A percentile compares a stretch with the other conserved stretches of the same genome.
These are phyloP conservation scores for Darksidea phi DNA, from an alignment of 495 filamentous ascomycete genomes.

Conservation along the genomic window DNA sequence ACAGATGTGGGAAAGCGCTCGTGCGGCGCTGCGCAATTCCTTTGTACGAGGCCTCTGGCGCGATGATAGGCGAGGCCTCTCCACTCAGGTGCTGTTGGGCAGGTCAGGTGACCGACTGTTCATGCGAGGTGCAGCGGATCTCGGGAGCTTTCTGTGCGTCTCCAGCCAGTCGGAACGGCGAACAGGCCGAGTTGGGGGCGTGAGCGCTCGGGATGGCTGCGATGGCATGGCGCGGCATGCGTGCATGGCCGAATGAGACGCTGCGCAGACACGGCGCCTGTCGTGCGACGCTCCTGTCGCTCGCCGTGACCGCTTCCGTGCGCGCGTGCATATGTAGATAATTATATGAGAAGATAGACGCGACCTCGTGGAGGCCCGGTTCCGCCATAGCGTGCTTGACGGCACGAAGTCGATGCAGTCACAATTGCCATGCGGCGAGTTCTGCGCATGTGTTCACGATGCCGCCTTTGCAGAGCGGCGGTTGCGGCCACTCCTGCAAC, in stretches of 20 bases:
- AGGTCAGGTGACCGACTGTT: conserved; percentile 20
- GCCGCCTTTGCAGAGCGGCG: too few species aligned
- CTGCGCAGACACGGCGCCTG: conserved; percentile 1
- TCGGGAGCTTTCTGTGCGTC: conserved; percentile 14
- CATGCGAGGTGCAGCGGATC: conserved; percentile 22
- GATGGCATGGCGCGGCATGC: background rate
- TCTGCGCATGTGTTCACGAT: too few species aligned
- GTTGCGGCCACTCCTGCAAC: too few species aligned
- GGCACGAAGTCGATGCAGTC: too few species aligned
- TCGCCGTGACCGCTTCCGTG: conserved; percentile 10
- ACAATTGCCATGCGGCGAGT: too few species aligned
- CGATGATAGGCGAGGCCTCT: background rate
- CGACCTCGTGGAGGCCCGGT: background rate
- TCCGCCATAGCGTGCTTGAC: background rate
- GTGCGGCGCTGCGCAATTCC: too few species aligned
- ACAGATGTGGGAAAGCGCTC: too few species aligned
- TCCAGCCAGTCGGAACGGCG: conserved; percentile 29
- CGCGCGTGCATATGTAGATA: too few species aligned
- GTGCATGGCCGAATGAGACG: conserved; percentile 3
- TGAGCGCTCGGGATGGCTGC: conserved; percentile 6
- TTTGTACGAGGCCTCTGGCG: background rate
- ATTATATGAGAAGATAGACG: background rate
- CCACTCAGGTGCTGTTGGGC: background rate
- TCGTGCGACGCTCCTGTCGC: conserved; percentile 11
- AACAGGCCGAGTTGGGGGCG: conserved; percentile 9